Conservation (phyloP, 495 filamentous ascomycete species). For the Pyrenula aspistea region DNA sequence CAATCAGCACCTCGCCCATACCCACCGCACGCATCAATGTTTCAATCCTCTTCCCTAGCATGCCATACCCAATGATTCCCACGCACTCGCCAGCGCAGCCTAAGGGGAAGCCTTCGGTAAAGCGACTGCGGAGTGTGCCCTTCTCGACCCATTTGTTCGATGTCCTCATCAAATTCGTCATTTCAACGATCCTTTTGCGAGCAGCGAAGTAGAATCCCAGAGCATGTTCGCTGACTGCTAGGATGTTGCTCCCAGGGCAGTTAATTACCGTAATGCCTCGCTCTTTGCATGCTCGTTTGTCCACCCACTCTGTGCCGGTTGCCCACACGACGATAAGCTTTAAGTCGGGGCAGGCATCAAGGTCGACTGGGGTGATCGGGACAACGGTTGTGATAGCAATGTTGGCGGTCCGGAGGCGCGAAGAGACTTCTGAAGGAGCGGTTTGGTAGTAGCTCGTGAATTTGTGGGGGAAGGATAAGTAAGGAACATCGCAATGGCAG, state of each 20-base stretch:
- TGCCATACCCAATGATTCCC: constrained; percentile 40
- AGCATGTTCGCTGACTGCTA: constrained; percentile 40
- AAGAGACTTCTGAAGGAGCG: constrained; percentile 15
- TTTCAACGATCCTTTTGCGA: constrained; percentile 25
- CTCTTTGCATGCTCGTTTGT: constrained; percentile 27
- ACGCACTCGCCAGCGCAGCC: constrained; percentile 31
- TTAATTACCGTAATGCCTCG: constrained; percentile 33
- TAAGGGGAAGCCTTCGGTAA: constrained; percentile 22
- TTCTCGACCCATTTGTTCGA: constrained; percentile 12
- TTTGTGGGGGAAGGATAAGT: constrained; percentile 26
- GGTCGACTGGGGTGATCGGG: constrained; percentile 20
- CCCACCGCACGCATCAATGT: constrained; percentile 22
- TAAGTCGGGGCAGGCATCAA: constrained; percentile 22
- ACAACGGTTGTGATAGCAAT: constrained; percentile 32
- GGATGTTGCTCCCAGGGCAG: constrained; percentile 35
- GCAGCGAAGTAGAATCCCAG: constrained; percentile 41
- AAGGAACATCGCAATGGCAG: constrained; percentile 29
- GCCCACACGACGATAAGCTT: constrained; percentile 37
- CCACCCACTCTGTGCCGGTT: constrained; percentile 38
- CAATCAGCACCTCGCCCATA: constrained; percentile 36
- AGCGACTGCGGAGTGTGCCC: constrained; percentile 8
- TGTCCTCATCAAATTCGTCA: constrained; percentile 20
- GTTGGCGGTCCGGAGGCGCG: constrained; percentile 31
- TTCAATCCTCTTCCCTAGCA: constrained; percentile 29
- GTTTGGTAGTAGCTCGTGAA: constrained; percentile 21